Conservation (phyloP, 305 asterid species). For the Solanum aculeatissimum region DNA sequence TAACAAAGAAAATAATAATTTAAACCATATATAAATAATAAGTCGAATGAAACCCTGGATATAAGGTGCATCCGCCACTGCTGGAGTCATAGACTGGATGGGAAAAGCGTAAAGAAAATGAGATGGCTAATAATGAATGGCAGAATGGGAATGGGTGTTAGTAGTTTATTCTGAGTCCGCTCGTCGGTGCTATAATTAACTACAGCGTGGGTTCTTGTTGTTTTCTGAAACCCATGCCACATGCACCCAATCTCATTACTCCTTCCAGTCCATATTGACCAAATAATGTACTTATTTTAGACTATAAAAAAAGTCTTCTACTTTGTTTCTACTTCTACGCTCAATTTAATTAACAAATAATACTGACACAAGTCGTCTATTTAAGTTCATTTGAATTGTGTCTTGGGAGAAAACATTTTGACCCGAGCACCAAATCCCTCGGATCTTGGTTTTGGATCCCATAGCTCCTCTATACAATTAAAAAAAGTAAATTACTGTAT, state of each 20-base stretch:
- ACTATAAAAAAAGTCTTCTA: background rate
- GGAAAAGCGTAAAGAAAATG: background rate
- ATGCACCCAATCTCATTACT: background rate
- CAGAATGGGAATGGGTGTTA: background rate
- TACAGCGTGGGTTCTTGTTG: background rate
- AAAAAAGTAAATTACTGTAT: background rate
- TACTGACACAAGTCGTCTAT: background rate
- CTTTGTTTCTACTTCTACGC: background rate
- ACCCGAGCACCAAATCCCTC: background rate
- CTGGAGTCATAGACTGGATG: background rate
- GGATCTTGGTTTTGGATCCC: constrained; percentile 5
- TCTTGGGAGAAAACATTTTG: constrained; percentile 5
- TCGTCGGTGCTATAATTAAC: background rate
- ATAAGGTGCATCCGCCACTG: too few species aligned
- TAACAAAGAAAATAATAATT: too few species aligned
- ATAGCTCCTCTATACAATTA: background rate
- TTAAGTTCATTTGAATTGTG: background rate
- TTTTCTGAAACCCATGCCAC: background rate
- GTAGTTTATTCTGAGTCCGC: background rate
- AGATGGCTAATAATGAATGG: background rate
- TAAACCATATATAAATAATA: too few species aligned
- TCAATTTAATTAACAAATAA: background rate
- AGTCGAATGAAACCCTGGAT: too few species aligned
- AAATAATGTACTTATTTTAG: background rate
- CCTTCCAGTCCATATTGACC: background rate